A percentile compares a stretch with the other conserved stretches of the same genome.
Conservation (phyloP, 495 filamentous ascomycete genomes). For the Trichocladium antarcticum region DNA sequence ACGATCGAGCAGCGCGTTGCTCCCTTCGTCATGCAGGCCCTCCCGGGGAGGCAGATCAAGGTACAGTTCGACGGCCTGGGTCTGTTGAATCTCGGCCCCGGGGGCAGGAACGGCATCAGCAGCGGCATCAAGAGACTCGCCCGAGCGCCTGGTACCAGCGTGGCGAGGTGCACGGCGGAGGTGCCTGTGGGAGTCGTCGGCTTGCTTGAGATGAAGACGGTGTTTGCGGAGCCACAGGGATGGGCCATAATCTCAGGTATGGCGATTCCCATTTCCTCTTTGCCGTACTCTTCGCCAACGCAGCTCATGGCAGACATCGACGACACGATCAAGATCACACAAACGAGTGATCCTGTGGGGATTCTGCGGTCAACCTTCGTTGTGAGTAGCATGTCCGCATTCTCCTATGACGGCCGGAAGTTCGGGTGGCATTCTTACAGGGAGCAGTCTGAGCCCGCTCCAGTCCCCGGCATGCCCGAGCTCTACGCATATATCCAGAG, state of each 20-base stretch:
- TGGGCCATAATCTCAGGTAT: slow-evolving; percentile 75
- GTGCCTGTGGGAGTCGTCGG: slow-evolving; percentile 39
- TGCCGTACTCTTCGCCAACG: neutral
- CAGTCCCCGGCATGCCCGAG: slow-evolving; percentile 72
- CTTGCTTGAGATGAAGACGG: slow-evolving; percentile 49
- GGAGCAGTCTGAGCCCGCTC: slow-evolving; percentile 41
- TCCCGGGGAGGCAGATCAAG: slow-evolving; percentile 53
- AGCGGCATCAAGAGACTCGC: slow-evolving; percentile 41
- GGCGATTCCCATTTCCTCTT: neutral
- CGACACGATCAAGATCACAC: slow-evolving; percentile 88
- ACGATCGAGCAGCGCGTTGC: slow-evolving; percentile 59
- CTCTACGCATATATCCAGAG: slow-evolving; percentile 57
- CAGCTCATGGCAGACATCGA: slow-evolving; percentile 57
- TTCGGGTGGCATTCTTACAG: neutral
- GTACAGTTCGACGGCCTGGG: slow-evolving; percentile 40
- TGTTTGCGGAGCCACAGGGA: slow-evolving; percentile 64
- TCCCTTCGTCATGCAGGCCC: slow-evolving; percentile 65
- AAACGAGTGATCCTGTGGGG: slow-evolving; percentile 64
- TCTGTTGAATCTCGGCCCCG: slow-evolving; percentile 53
- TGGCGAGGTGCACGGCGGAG: slow-evolving; percentile 36
- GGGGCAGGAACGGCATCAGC: slow-evolving; percentile 57
- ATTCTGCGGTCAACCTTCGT: slow-evolving; percentile 78
- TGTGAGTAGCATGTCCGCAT: slow-evolving; percentile 26
- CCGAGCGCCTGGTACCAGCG: slow-evolving; percentile 31
- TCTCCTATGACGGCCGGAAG: neutral